Conservation (phyloP, 495 filamentous ascomycete species). For the Penicillium alfredii region DNA sequence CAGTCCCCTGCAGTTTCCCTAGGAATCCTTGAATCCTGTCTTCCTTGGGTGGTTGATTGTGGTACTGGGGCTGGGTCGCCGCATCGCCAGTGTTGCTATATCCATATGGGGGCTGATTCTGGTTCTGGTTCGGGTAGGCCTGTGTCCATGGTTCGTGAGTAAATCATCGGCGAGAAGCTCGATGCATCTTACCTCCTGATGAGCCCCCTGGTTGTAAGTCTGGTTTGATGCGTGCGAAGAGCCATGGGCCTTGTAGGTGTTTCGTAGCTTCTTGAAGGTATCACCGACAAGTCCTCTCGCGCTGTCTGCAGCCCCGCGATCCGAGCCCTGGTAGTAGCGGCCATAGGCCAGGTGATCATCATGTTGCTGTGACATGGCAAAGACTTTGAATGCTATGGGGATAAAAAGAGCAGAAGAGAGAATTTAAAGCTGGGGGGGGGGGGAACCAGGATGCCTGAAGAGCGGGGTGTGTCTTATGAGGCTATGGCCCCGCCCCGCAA, state of each 20-base stretch:
- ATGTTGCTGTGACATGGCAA: slow-evolving; percentile 36
- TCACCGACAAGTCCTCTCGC: slow-evolving; percentile 50
- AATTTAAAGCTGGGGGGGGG: background rate
- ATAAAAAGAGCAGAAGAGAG: background rate
- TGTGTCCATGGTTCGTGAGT: slow-evolving; percentile 2
- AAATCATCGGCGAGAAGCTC: background rate
- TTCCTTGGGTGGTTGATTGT: slow-evolving; percentile 33
- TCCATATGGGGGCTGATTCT: slow-evolving; percentile 12
- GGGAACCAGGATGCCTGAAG: too few relatives aligned
- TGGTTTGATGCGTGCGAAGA: slow-evolving; percentile 15
- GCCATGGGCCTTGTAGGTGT: slow-evolving; percentile 34
- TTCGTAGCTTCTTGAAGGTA: slow-evolving; percentile 45
- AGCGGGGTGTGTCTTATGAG: too few relatives aligned
- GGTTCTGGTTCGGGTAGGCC: slow-evolving; percentile 11
- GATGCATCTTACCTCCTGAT: slow-evolving; percentile 9
- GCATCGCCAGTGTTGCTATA: too few relatives aligned
- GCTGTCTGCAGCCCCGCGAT: slow-evolving; percentile 26
- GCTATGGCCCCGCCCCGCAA: too few relatives aligned
- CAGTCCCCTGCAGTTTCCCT: slow-evolving; percentile 49
- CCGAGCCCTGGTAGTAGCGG: slow-evolving; percentile 39
- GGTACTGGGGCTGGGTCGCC: slow-evolving; percentile 15
- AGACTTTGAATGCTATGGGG: too few relatives aligned
- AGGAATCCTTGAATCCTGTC: slow-evolving; percentile 48
- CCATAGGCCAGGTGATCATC: slow-evolving; percentile 54
- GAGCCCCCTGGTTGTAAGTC: slow-evolving; percentile 13